phyloP scores from a whole-genome alignment of 2,329 filamentous ascomycete genomes.

The Penicillium sp. region DNA sequence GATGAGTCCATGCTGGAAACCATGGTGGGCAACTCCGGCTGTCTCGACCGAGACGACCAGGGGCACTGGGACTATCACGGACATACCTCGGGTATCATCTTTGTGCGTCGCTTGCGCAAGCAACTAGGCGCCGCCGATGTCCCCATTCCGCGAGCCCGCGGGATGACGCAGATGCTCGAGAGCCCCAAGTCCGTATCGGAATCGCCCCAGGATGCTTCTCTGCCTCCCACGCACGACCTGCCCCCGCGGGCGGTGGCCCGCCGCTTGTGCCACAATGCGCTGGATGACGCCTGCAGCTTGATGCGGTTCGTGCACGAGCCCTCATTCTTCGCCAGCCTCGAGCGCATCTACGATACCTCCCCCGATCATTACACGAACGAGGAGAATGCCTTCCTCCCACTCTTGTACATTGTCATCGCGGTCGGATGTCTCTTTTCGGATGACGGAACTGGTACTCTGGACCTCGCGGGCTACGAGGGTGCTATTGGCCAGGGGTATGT shows the following conservation, averaged over 20 bases:
- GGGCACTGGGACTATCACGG: conserved; percentile 96
- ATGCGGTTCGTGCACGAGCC: conserved; percentile 77
- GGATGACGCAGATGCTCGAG: conserved; percentile 61
- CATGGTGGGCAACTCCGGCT: conserved; percentile 91
- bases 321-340: conserved; percentile 72
- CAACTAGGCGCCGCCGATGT: conserved; percentile 68
- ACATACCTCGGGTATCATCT: conserved; percentile 85
- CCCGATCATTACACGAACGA: conserved; percentile 61
- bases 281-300: conserved; percentile 62
- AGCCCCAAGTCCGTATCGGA: conserved; percentile 64
- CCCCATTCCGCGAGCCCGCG: conserved; percentile 50
- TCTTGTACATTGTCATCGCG: conserved; percentile 68
- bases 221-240: conserved; percentile 61
- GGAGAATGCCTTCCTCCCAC: conserved; percentile 66
- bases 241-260: conserved; percentile 61
- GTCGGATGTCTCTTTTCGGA: conserved; percentile 71
- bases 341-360: conserved; percentile 71
- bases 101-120: conserved; percentile 80
- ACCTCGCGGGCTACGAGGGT: conserved; percentile 48
- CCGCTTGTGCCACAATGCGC: conserved; percentile 57
- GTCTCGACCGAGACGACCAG: conserved; percentile 84
- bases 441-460: conserved; percentile 51
- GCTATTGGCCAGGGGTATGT: conserved; percentile 57
- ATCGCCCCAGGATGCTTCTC: conserved; percentile 60
- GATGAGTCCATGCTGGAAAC: conserved; percentile 77